Evolutionary conservation across 129 eudicot species (phyloP), one percentile per base, ranked within the genome.

Genomic region (Gnaphalium uliginosum): DNA sequence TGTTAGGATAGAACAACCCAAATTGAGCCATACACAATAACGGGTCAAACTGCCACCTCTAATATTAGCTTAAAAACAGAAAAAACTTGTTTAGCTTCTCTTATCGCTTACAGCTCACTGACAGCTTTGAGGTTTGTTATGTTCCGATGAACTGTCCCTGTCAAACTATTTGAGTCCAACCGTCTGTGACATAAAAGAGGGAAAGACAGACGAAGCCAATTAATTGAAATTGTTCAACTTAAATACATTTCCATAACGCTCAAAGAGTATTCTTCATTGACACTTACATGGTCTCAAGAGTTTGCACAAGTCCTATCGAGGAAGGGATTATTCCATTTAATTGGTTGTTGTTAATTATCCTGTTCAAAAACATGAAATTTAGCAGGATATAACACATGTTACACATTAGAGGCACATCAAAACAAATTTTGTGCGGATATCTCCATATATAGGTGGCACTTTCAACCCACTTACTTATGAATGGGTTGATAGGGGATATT

Each of bases 291-390:
- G 75, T 78, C 76, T 73, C 86, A 85, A 94, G 78, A 43, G 88
- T 85, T 79, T 29, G 24, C 53, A 89, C 88, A 73, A 22, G 21
- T 74, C 89, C 91, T 37, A 94, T 73, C 22, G 96, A 72, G 17
- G 75, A 3, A 66, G 98, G 98, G 64, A 94, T 82, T 29, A 48
- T 67, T 26, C 97, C 97, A 48, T 75, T 72, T 70, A 94, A 79
- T 27, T 56, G 62, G 77, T 94, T 94, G 87, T 94, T 72, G 81
- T 90, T 96, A 23, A 94, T 76, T 71, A 94, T 85, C 81, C 98
- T 94, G 81, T 58, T 37, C 50, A 56, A 56, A 62, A 39, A 33
- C 24, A 35, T 35, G 37, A n/a, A 51, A 26, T 15, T 57, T 71
- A 30, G 17, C 1, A 32, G 22, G 18, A 59, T 24, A 15, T 4